phyloP scores from a whole-genome alignment of 306 rosid species.

The Ormosia semicastrata region DNA sequence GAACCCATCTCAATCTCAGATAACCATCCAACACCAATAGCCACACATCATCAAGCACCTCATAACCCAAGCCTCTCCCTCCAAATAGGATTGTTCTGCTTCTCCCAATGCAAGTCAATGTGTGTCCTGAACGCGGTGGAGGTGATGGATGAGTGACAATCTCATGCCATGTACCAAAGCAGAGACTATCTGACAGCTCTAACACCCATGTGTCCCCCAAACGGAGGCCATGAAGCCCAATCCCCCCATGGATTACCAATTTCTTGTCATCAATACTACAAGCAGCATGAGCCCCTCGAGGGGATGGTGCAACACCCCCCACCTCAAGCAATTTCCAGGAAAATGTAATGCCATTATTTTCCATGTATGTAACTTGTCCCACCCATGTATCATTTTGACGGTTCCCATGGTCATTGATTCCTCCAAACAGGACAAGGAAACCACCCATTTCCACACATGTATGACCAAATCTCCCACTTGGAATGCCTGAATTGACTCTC shows the following conservation, averaged over 20 bases:
- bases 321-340: constrained; percentile 76
- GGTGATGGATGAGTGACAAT: constrained; percentile 64
- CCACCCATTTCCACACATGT: constrained; percentile 65
- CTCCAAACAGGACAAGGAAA: constrained; percentile 82
- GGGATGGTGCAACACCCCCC: constrained; percentile 60
- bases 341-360: constrained; percentile 48
- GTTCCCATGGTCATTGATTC: constrained; percentile 82
- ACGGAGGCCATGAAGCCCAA: constrained; percentile 67
- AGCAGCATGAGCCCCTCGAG: constrained; percentile 88
- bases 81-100: constrained; percentile 67
- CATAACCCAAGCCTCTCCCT: constrained; percentile 84
- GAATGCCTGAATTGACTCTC: constrained; percentile 69
- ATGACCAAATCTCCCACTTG: constrained; percentile 97
- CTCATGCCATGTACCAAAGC: constrained; percentile 71
- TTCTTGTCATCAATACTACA: constrained; percentile 61
- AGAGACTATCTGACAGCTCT: constrained; percentile 61
- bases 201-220: constrained; percentile 86
- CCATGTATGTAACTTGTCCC: constrained; percentile 57
- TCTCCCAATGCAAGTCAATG: constrained; percentile 69
- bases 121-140: constrained; percentile 91
- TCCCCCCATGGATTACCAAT: constrained; percentile 92
- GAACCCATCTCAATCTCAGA: constrained; percentile 50
- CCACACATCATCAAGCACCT: constrained; percentile 91
- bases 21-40: constrained; percentile 48
- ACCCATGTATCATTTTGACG: constrained; percentile 95